These are phyloP conservation scores for Tolypocladium endophyticum DNA, from an alignment of 2,329 filamentous ascomycete genomes.

Conservation along the genomic window DNA sequence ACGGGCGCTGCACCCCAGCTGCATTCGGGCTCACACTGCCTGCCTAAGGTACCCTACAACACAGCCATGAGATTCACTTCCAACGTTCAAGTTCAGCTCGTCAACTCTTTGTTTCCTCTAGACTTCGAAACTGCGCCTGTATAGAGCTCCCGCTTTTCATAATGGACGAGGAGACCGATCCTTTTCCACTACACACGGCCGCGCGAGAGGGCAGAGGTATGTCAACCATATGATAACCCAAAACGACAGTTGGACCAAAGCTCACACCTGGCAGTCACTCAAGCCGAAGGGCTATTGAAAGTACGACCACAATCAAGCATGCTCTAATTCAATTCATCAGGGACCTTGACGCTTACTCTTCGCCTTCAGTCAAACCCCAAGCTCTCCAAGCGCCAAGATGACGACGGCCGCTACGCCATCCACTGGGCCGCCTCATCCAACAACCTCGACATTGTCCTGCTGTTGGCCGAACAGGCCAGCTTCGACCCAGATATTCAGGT, in stretches of 20 bases:
- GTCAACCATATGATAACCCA: conserved; percentile 7
- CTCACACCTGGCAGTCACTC: conserved; percentile 3
- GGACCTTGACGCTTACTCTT: not conserved
- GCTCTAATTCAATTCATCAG: not conserved
- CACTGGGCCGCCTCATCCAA: conserved; percentile 93
- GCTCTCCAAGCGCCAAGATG: conserved; percentile 61
- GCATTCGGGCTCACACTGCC: not conserved
- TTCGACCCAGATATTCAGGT: conserved; percentile 82
- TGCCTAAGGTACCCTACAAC: not conserved
- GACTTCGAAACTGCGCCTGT: accelerated
- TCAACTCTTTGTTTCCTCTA: not conserved
- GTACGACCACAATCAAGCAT: not conserved
- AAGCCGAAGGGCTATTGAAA: conserved; percentile 8
- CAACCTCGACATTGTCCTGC: conserved; percentile 59
- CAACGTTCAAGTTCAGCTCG: not conserved
- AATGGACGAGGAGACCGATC: conserved; percentile 35
- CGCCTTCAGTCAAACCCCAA: conserved; percentile 61
- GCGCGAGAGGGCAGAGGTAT: conserved; percentile 75
- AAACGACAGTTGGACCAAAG: too few species aligned
- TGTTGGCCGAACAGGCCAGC: conserved; percentile 57
- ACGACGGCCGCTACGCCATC: conserved; percentile 79
- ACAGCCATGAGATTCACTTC: not conserved
- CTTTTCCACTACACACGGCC: conserved; percentile 80
- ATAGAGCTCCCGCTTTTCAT: not conserved
- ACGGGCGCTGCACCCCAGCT: not conserved